These are phyloP conservation scores for Rhodotorula babjevae DNA, from an alignment of 768 basidiomycete genomes.

Conservation along the genomic window DNA sequence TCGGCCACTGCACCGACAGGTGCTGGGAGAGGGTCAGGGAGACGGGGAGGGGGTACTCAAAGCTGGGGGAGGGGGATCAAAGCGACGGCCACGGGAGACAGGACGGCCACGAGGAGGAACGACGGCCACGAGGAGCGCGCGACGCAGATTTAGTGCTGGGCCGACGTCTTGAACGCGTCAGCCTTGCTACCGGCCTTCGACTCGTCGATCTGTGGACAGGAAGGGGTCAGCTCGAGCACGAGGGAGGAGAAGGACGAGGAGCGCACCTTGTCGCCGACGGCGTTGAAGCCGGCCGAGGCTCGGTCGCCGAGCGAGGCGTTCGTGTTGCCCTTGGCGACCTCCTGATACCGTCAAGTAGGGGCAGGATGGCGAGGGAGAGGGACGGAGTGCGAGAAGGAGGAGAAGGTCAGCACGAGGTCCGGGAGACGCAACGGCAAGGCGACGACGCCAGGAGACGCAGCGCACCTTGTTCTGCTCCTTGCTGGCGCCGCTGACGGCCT, in stretches of 20 bases:
- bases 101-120: background rate
- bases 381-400: background rate
- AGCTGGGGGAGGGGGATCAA: no score
- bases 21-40: no score
- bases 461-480: slow-evolving; percentile 33
- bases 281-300: slow-evolving; percentile 23
- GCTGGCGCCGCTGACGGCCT: background rate
- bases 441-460: no score
- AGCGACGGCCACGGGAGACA: no score
- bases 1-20: no score
- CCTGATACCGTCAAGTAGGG: no score
- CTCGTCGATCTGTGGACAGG: background rate
- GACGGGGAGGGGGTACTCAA: no score
- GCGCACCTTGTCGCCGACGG: slow-evolving; percentile 24
- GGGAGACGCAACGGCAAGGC: no score
- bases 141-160: background rate
- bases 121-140: background rate
- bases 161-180: slow-evolving; percentile 16
- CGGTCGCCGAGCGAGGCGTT: slow-evolving; percentile 28
- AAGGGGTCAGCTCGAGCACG: background rate
- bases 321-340: slow-evolving; percentile 35
- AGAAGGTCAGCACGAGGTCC: background rate
- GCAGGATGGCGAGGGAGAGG: background rate
- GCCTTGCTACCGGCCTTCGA: slow-evolving; percentile 4
- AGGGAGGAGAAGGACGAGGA: background rate